Evolutionary conservation across 257 asterid species (phyloP), one percentile per base, ranked within the genome.

Genomic region (Jacaranda mimosifolia): DNA sequence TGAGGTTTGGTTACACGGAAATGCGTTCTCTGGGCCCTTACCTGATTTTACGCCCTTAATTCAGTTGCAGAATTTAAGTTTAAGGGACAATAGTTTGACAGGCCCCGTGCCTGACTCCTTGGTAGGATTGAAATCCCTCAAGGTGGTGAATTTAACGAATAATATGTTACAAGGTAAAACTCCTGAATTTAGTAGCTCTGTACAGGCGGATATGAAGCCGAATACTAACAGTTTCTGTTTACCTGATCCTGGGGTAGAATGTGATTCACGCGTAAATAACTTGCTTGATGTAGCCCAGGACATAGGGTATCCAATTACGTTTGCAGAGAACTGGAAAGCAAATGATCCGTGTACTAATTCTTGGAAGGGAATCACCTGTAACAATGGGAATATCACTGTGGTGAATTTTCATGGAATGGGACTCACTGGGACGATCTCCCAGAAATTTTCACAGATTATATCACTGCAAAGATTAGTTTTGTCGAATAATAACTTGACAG

Each of bases 21-120:
- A 93, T 70, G 68, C 80, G 1, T 90, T 93, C 67, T 48, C 90
- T 0, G 97, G 97, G 1, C 91, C 91, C 0, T 74, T 93, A 11
- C 94, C 96, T 4, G 95, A 93, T 78, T 89, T 93, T 40, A 69
- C 93, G 0, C 82, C 72, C 65, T 63, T 89, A 3, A 38, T 7
- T 4, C 81, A 81, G 46, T 69, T 93, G 87, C 77, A 70, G 79
- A 52, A 87, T 55, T 74, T 90, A 18, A 86, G 89, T 59, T 51
- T 93, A 49, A 87, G 97, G 86, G 92, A 91, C 36, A 93, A 93
- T 76, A 56, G 82, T 13, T 84, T 93, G 21, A 86, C 96, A 0
- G 98, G 98, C 12, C 90, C 85, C 0, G 92, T 93, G n/a, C 98
- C 97, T 0, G 89, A 81, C 17, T 84, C 95, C 9, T 72, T 91